phyloP scores from a whole-genome alignment of 2,329 filamentous ascomycete genomes.

The Trichophyton mentagrophytes region DNA sequence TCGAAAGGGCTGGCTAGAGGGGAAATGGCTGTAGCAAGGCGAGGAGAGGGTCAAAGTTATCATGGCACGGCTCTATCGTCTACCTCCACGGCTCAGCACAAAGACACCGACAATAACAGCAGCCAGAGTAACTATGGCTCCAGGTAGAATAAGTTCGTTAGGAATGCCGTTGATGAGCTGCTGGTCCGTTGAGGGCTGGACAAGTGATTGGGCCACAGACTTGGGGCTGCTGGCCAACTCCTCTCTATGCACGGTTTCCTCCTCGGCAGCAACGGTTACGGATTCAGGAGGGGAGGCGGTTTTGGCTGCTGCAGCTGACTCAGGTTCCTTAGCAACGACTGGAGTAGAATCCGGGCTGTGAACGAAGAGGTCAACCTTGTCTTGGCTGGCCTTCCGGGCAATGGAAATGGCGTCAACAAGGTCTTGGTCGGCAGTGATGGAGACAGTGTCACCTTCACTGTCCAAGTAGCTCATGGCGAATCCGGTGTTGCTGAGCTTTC shows the following conservation, averaged over 20 bases:
- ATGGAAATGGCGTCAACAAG: slow-evolving; percentile 79
- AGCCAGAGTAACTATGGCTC: slow-evolving; percentile 87
- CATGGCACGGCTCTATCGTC: neutral
- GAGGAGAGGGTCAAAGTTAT: neutral
- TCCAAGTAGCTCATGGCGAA: slow-evolving; percentile 94
- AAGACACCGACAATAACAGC: slow-evolving; percentile 92
- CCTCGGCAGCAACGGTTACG: slow-evolving; percentile 39
- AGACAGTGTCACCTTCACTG: slow-evolving; percentile 91
- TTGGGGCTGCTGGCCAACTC: slow-evolving; percentile 29
- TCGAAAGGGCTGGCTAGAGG: neutral
- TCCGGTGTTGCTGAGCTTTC: slow-evolving; percentile 60
- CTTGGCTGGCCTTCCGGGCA: slow-evolving; percentile 60
- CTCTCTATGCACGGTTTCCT: slow-evolving; percentile 34
- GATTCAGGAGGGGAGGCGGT: slow-evolving; percentile 43
- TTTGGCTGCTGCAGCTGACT: slow-evolving; percentile 38
- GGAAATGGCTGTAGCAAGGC: neutral
- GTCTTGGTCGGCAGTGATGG: slow-evolving; percentile 91
- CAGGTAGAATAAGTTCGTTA: slow-evolving; percentile 84
- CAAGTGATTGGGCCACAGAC: slow-evolving; percentile 31
- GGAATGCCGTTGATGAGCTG: slow-evolving; percentile 83
- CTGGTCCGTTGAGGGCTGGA: slow-evolving; percentile 46
- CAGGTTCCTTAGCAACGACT: slow-evolving; percentile 51
- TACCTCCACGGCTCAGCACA: slow-evolving; percentile 54
- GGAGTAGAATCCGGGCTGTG: slow-evolving; percentile 88
- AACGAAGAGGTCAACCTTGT: slow-evolving; percentile 95